Conservation (phyloP, 352 stramenopile species). For the Phytophthora podocarpi region DNA sequence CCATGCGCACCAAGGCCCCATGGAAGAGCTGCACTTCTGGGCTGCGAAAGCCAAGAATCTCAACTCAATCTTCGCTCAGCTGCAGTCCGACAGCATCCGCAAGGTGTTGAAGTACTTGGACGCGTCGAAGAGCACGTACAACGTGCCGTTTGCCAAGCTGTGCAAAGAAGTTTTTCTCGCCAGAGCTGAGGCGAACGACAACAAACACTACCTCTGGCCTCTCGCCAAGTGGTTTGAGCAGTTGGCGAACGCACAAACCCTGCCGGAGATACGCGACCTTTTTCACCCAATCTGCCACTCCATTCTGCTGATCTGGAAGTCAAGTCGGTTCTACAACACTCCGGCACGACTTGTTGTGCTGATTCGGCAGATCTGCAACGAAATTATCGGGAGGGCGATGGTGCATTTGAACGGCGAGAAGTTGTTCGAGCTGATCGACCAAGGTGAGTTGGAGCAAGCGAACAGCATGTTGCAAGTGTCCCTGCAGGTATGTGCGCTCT, state of each 20-base stretch:
- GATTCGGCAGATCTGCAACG: constrained; percentile 90
- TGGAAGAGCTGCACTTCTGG: constrained; percentile 92
- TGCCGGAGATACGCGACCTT: constrained; percentile 64
- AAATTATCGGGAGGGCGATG: constrained; percentile 83
- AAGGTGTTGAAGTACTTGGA: constrained; percentile 91
- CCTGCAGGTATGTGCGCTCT: constrained; percentile 85
- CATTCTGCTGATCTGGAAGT: constrained; percentile 92
- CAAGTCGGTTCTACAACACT: constrained; percentile 91
- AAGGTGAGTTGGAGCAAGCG: constrained; percentile 70
- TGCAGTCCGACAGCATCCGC: constrained; percentile 87
- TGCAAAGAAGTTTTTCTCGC: constrained; percentile 93
- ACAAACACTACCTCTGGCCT: constrained; percentile 84
- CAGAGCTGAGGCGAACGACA: constrained; percentile 87
- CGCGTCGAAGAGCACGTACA: constrained; percentile 90
- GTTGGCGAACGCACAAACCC: constrained; percentile 39
- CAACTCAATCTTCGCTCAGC: constrained; percentile 91
- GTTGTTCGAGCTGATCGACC: constrained; percentile 85
- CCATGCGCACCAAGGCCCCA: constrained; percentile 69
- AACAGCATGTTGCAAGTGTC: constrained; percentile 74
- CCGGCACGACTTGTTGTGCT: constrained; percentile 87
- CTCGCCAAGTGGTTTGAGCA: constrained; percentile 69
- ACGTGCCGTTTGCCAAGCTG: constrained; percentile 91
- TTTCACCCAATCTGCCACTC: constrained; percentile 90
- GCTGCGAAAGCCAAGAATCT: constrained; percentile 81
- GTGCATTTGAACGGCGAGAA: constrained; percentile 72